A percentile compares a stretch with the other conserved stretches of the same genome.
These are phyloP conservation scores for Acanthamoeba culbertsoni DNA, from an alignment of 208 protist genomes.

Conservation along the genomic window DNA sequence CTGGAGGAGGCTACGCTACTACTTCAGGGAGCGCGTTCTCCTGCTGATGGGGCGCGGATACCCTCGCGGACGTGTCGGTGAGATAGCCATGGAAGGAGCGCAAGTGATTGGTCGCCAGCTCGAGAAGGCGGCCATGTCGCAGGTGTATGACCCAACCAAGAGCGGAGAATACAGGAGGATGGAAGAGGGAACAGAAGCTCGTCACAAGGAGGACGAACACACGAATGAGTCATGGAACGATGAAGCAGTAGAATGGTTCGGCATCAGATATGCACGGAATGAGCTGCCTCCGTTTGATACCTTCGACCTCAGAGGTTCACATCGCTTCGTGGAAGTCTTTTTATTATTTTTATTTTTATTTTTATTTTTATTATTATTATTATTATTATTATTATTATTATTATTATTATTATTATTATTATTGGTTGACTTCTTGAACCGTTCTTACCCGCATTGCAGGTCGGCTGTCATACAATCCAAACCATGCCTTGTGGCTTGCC, in stretches of 20 bases:
- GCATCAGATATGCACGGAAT: neutral
- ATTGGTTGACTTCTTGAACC: neutral
- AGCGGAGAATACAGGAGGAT: neutral
- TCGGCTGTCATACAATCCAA: neutral
- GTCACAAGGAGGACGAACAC: neutral
- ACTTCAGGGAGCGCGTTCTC: no score
- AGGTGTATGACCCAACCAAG: no score
- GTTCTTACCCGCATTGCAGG: neutral
- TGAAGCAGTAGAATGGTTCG: neutral
- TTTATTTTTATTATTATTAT: neutral
- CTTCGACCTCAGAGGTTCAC: neutral
- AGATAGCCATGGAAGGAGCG: no score
- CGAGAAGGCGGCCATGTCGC: no score
- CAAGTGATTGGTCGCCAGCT: no score
- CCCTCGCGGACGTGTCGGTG: no score
- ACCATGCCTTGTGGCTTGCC: neutral
- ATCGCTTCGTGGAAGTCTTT: no score
- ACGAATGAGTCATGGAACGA: neutral
- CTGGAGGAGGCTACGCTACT: no score
- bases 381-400: neutral
- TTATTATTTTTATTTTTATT: neutral
- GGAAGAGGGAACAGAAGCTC: neutral
- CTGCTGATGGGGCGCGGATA: no score
- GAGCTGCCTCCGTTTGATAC: neutral
- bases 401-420: neutral